Evolutionary conservation across 805 yeast species (phyloP), one percentile per base, ranked within the genome.

Genomic region (Wickerhamomyces sydowiorum): DNA sequence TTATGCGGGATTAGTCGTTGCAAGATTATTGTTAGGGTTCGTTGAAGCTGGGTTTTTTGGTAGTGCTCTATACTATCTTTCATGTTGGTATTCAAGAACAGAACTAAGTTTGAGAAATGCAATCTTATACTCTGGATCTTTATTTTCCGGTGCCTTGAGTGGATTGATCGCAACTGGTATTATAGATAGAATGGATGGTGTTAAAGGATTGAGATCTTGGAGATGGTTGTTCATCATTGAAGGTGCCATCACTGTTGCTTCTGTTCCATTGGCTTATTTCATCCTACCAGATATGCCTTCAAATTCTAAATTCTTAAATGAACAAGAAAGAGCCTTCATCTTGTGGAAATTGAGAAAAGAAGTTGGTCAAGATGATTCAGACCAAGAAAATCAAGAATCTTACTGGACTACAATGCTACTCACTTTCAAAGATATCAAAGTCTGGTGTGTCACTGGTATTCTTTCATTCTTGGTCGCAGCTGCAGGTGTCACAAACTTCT

Each of bases 401-500:
- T 64, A 65, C 38, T 54, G 50, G 42, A 60, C 68, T 22, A 64
- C 72, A 1, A 57, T 70, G 42, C 40, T 54, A 25, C 49, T 70
- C 29, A 65, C 74, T 5, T 40, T 61, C 30, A 61, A 56, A 36
- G 78, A 73, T 48, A 39, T 61, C 34, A 72, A 72, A 42, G 70
- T 69, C 14, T 72, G 76, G 76, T 53, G 65, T n/a, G 53, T 72
- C 29, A 65, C 72, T 15, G 72, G 70, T 37, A 62, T 64, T 39
- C 59, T 70, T 20, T 60, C 75, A 2, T 60, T 59, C 43, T 58
- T 72, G 23, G 82, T 74, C 38, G 78, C 78, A 20, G 80, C 82
- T 32, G 73, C 78, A 48, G 81, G 82, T 56, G 80, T 76, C 37
- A 74, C 80, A 17, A 72, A 76, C 54, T 77, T 75, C 55, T 78